Percentiles rank a stretch among this genome's conserved stretches.
These are phyloP conservation scores for Dryadomyces quercivorus DNA, from an alignment of 2,329 filamentous ascomycete species.

Conservation along the genomic window DNA sequence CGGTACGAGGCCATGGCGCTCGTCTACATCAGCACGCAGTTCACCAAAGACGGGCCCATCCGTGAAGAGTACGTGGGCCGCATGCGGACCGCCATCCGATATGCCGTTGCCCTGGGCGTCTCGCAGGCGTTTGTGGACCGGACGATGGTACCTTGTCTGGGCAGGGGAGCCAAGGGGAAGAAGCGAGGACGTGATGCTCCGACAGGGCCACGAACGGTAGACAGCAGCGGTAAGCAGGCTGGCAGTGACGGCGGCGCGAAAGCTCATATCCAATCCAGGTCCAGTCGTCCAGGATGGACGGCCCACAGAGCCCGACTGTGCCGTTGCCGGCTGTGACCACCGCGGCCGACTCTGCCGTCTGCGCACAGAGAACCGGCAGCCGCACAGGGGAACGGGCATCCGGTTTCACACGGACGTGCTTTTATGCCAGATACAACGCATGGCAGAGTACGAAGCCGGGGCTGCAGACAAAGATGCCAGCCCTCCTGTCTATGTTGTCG, in stretches of 20 bases:
- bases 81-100: constrained; percentile 24
- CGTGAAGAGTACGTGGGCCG: constrained; percentile 27
- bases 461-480: not conserved
- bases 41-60: constrained; percentile 21
- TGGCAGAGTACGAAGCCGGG: not conserved
- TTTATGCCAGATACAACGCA: not conserved
- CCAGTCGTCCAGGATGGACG: not conserved
- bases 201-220: not conserved
- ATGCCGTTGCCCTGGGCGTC: constrained; percentile 22
- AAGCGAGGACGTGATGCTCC: not conserved
- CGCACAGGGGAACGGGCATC: not conserved
- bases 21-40: constrained; percentile 25
- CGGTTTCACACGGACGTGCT: not conserved
- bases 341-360: not conserved
- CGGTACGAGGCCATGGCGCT: constrained; percentile 19
- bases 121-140: not conserved
- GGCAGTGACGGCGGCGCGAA: no score
- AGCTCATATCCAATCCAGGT: no score
- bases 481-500: not conserved
- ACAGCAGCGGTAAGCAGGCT: not conserved
- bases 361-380: not conserved
- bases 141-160: not conserved
- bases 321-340: not conserved
- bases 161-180: not conserved
- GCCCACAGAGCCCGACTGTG: not conserved